Evolutionary conservation across 495 filamentous ascomycete genomes (phyloP), one percentile per base, ranked within the genome.

Genomic region (Rhypophila decipiens): DNA sequence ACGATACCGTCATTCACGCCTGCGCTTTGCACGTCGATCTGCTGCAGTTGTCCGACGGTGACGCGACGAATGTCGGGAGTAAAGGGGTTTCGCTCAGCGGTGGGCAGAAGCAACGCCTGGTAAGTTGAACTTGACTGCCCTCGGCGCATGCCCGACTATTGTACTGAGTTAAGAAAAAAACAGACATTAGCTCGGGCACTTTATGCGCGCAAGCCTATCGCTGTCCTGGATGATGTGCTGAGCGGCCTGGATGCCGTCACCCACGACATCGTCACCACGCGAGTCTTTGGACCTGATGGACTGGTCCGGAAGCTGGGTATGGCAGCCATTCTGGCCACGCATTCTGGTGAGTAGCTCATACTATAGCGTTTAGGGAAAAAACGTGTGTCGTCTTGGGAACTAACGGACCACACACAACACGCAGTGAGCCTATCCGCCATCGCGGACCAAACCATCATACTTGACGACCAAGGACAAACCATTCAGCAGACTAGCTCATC

Each of bases 31-130:
- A 4, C n/a, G 21, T 29, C 11, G 44, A 46, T 24, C 34, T 46
- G 29, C 19, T 2, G 29, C 34, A 24, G 7, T 22, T 46, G 2
- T 15, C 44, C n/a, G 38, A 46, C 19, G 44, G 44, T 0, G 78
- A 86, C 54, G 57, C 69, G 37, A 84, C 79, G 2, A 47, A 70
- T 3, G 73, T 83, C 47, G 83, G 81, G 11, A 79, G 72, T 61
- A 78, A 79, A 47, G 83, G 82, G 1, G 69, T 81, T 40, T 69
- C 70, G 12, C 66, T 87, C 8, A 79, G 75, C 52, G 79, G 79
- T 13, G 83, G 83, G 0, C 82, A 86, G 50, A 76, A 73, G 46
- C 80, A 85, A 51, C 68, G 81, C 12, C 67, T 85, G 49, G 44
- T 44, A 20, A 44, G 42, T 44, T 31, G 27, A 31, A 31, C 27